Base-by-base conservation (phyloP, 1,139 yeast genomes). In the Taiozyma sp. region DNA sequence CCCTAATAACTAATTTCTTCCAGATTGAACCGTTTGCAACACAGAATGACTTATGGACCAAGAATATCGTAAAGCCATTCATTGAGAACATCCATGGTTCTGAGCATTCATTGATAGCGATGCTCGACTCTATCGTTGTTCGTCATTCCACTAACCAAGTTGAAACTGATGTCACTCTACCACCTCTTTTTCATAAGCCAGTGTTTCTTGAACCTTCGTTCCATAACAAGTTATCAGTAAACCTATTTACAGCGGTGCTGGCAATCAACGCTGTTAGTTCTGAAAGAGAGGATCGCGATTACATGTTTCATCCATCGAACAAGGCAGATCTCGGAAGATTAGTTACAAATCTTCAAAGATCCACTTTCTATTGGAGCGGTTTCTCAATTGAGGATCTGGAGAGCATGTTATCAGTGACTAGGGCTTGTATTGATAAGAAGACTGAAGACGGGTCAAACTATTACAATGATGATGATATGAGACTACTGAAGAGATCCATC, bases 321-420 rank as follows among this genome's bases (percentile, higher is more conserved):
- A 70, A 79, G 44, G 68, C 64, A 39, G 83, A 82, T 54, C 64
- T 84, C 45, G 68, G 84, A 54, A 65, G 83, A 46, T 71, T 84
- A 57, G 75, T 84, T 10, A 74, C 79, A 2, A 84, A 85, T 59
- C 63, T 84, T 44, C 87, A 81, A 62, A 71, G 84, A 52, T 82
- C 87, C 1, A 81, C 90, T 0, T 83, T 84, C 60, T 82, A 81
- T 59, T 85, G 90, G 90, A 81, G 88, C 2, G 89, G 89, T 0
- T 84, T 84, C 59, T 73, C 82, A 30, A 74, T 74, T 43, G 73
- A 71, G 42, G 87, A 82, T 63, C 70, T 81, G 14, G 78, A 78
- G 45, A 73, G 77, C 24, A 68, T 83, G 60, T 63, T 78, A 3
- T 67, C 70, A 42, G 75, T 83, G 35, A 76, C 84, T 50, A 67